Base-by-base conservation (phyloP, 176 grass and related monocot genomes). In the Saccharum spontaneum region DNA sequence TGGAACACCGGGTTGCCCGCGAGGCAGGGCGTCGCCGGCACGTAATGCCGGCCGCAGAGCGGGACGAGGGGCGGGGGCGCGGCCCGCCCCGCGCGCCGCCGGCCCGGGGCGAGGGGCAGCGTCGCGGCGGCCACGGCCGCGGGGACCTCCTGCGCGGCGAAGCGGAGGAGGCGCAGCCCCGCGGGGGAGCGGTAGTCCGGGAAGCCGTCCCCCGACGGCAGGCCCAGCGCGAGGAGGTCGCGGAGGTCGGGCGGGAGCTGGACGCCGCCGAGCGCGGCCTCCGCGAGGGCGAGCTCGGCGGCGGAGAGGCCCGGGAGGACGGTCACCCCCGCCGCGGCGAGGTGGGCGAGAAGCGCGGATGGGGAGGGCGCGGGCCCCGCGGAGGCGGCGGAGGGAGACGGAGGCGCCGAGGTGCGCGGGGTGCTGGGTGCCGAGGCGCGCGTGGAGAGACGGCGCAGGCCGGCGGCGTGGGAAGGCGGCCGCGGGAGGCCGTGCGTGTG, bases 1-100 rank as follows among this genome's bases (percentile, higher is more conserved):
- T 71, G 89, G 90, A 97, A 94, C 24, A 97, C 87, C 15, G 94
- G 94, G 87, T 94, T 97, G 0, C 92, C 90, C 5, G 90, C 80
- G 2, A 97, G 94, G 86, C 83, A 89, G 6, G 94, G 91, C 43
- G 11, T 80, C n/a, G 82, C 91, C 1, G 94, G 91, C 48, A 97
- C 61, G 77, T 86, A 97, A 60, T 91, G 85, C 17, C 86, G 88
- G 20, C 84, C 87, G 33, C 89, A 79, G 7, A 94, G 57, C 77
- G 87, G 87, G 33, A 84, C 85, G 72, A 87, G 88, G 7, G 72
- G 87, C n/a, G 81, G 87, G 0, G 22, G 57, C 22, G 71, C 3
- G 24, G 59, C 55, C 8, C 63, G 62, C 11, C 41, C 67, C 1
- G 6, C 17, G 1, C 16, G 15, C 50, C 85, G 82, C 11, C 71